These are phyloP conservation scores for Hericium coralloides DNA, from an alignment of 768 basidiomycete genomes.

Conservation along the genomic window DNA sequence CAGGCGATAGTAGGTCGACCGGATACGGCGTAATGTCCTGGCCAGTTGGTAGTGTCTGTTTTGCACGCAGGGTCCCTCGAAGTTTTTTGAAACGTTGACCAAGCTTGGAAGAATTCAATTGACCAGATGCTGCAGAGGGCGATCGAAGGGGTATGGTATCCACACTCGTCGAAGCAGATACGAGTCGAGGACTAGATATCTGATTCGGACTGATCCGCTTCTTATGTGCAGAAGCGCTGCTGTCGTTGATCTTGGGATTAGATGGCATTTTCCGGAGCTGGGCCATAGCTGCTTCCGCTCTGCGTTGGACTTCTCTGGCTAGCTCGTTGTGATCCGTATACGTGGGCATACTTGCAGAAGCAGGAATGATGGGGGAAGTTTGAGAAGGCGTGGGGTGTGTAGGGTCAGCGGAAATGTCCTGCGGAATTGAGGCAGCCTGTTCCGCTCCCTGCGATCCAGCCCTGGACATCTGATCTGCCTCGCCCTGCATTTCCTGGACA, in stretches of 20 bases:
- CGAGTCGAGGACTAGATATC: conserved; percentile 31
- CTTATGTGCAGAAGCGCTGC: conserved; percentile 8
- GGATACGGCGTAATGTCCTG: conserved; percentile 42
- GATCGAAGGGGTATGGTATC: conserved; percentile 24
- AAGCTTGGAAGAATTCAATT: conserved; percentile 38
- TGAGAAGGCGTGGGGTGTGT: neutral
- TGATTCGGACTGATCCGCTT: conserved; percentile 28
- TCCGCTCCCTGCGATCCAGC: neutral
- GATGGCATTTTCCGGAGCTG: conserved; percentile 32
- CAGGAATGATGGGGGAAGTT: neutral
- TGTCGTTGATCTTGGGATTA: conserved; percentile 24
- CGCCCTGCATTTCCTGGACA: neutral
- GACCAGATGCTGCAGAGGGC: conserved; percentile 15
- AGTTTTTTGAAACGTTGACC: conserved; percentile 68
- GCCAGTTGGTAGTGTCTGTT: conserved; percentile 35
- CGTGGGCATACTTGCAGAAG: neutral
- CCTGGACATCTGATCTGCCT: neutral
- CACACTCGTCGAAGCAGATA: conserved; percentile 31
- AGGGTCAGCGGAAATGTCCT: neutral
- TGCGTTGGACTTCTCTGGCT: conserved; percentile 9
- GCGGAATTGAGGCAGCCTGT: neutral
- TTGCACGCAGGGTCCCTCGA: conserved; percentile 56
- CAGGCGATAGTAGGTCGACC: conserved; percentile 32
- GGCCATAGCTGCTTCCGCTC: conserved; percentile 27
- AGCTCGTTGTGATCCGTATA: conserved; percentile 11